A percentile compares a stretch with the other conserved stretches of the same genome.
These are phyloP conservation scores for Trametes punicea DNA, from an alignment of 768 basidiomycete genomes.

Conservation along the genomic window DNA sequence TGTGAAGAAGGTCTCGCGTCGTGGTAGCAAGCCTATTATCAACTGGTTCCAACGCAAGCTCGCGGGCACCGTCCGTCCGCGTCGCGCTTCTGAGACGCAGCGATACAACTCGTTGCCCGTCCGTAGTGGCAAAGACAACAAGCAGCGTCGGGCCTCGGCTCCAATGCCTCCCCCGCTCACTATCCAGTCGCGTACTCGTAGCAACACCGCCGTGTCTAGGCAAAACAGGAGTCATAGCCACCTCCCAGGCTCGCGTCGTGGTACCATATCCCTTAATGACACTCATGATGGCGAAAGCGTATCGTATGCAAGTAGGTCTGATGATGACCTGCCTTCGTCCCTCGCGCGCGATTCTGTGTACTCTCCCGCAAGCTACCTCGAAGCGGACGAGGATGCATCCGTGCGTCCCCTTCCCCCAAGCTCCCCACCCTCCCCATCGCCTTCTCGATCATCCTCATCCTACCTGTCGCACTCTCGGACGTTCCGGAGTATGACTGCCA, in stretches of 20 bases:
- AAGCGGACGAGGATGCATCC: conserved; percentile 95
- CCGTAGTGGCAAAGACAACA: conserved; percentile 25
- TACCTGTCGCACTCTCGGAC: conserved; percentile 80
- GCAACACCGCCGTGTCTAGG: conserved; percentile 20
- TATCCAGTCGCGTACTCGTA: conserved; percentile 23
- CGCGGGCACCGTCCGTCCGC: conserved; percentile 59
- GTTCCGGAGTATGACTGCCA: conserved; percentile 78
- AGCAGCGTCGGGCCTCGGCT: conserved; percentile 24
- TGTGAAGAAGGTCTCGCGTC: conserved; percentile 61
- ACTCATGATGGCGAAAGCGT: conserved; percentile 44
- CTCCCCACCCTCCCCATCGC: conserved; percentile 81
- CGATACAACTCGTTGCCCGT: conserved; percentile 20
- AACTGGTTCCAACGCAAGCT: conserved; percentile 90
- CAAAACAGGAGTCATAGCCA: conserved; percentile 18
- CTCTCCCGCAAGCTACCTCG: conserved; percentile 71
- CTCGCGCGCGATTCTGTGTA: conserved; percentile 71
- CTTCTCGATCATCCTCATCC: conserved; percentile 79
- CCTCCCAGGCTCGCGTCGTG: conserved; percentile 17
- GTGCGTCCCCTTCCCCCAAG: conserved; percentile 87
- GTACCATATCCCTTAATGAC: conserved; percentile 60
- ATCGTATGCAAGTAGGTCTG: conserved; percentile 39
- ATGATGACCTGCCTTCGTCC: conserved; percentile 54
- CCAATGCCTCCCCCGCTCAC: conserved; percentile 22
- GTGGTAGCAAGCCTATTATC: conserved; percentile 81
- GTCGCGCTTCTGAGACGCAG: conserved; percentile 41